A percentile compares a stretch with the other conserved stretches of the same genome.
Conservation (phyloP, 2,329 filamentous ascomycete genomes). For the Pseudogymnoascus sp. region DNA sequence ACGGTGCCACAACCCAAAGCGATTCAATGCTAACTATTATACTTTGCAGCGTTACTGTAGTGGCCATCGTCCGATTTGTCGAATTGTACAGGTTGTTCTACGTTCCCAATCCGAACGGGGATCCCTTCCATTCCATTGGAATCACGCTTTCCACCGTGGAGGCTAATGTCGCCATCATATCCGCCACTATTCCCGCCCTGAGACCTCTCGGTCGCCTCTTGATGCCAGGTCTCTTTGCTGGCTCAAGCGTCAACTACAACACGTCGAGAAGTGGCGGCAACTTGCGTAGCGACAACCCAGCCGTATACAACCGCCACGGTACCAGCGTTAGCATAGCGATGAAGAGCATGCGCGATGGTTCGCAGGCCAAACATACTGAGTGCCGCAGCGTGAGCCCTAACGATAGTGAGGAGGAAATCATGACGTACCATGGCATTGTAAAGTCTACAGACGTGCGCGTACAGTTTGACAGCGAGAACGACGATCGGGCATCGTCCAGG, state of each 20-base stretch:
- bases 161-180: slow-evolving; percentile 32
- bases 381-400: slow-evolving; percentile 29
- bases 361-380: slow-evolving; percentile 21
- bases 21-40: neutral
- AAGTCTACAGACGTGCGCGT: slow-evolving; percentile 29
- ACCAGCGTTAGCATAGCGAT: slow-evolving; percentile 1
- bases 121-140: slow-evolving; percentile 18
- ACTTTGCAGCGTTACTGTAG: slow-evolving; percentile 26
- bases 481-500: neutral
- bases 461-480: slow-evolving; percentile 3
- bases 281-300: neutral
- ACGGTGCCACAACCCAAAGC: neutral
- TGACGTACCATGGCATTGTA: slow-evolving; percentile 34
- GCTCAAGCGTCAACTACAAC: slow-evolving; percentile 8
- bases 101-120: slow-evolving; percentile 11
- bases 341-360: neutral
- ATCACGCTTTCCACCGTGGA: slow-evolving; percentile 29
- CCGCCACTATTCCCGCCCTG: slow-evolving; percentile 30
- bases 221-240: slow-evolving; percentile 29
- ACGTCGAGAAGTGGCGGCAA: slow-evolving; percentile 9
- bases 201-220: slow-evolving; percentile 29
- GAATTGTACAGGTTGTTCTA: slow-evolving; percentile 24
- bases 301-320: neutral
- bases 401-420: slow-evolving; percentile 32
- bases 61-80: slow-evolving; percentile 29